Base-by-base conservation (phyloP, 495 filamentous ascomycete genomes). In the Diplogelasinospora grovesii region DNA sequence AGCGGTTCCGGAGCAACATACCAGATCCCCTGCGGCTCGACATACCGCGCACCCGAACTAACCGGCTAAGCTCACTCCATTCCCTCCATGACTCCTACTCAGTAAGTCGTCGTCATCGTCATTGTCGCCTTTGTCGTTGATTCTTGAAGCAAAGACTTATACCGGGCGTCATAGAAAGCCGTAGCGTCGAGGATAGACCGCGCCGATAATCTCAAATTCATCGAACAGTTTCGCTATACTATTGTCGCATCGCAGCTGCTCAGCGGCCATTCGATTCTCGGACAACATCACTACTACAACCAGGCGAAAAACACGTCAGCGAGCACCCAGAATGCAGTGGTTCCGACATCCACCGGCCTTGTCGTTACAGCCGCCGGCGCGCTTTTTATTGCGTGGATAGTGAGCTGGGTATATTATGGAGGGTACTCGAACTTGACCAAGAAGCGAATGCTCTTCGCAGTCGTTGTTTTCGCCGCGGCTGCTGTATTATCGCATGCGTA, bases 211-310 rank as follows among this genome's bases (percentile, higher is more conserved):
- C 72, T 82, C 45, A 75, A 79, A 30, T 98, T 98, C 53, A 73
- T 98, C 33, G 92, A 98, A 68, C 84, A 90, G 51, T 96, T 97
- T 41, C 84, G 92, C 18, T 97, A 97, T 57, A 83, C 89, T 22
- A 90, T 98, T 45, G 82, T 97, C 36, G 89, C 90, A 20, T 98
- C 92, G 26, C 92, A 94, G 54, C 74, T 98, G 15, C 68, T 98
- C 37, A 85, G 74, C 49, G 82, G 86, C 37, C 78, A 81, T 38
- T 70, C 75, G 1, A 46, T 60, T 16, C 27, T 47, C 11, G 56
- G 48, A 3, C 45, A 49, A 2, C 47, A 49, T 2, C 39, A 42
- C 26, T 51, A 42, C 28, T 43, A 43, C 10, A 46, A 34, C 30
- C 45, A 40, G 11, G 16, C 40, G 3, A 46, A 28, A 7, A 42